Conservation (phyloP, 129 eudicot genomes). For the Ambrosia trifida region DNA sequence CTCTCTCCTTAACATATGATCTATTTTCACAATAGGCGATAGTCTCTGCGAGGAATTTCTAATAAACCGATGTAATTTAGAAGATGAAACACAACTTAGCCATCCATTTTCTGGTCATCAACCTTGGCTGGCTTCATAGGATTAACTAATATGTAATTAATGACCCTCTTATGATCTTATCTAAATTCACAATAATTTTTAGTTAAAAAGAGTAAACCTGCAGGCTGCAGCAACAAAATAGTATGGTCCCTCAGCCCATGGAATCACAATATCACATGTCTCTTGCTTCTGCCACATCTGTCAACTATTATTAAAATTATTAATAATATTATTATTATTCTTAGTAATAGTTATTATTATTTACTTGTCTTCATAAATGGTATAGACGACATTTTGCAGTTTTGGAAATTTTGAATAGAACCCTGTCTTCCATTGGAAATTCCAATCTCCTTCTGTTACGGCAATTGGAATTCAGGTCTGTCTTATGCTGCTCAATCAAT, state of each 20-base stretch:
- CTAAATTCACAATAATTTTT: slow-evolving; percentile 14
- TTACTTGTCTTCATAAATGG: slow-evolving; percentile 28
- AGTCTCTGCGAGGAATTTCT: neutral
- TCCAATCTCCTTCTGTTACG: slow-evolving; percentile 47
- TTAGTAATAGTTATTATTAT: neutral
- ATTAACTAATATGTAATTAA: slow-evolving; percentile 18
- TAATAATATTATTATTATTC: slow-evolving; percentile 17
- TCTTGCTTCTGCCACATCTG: slow-evolving; percentile 44
- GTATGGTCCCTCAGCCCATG: slow-evolving; percentile 39
- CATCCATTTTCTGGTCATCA: neutral
- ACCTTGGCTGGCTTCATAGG: slow-evolving; percentile 20
- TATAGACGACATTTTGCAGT: slow-evolving; percentile 33
- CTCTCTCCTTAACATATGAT: neutral
- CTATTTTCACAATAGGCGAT: neutral
- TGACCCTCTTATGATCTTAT: slow-evolving; percentile 8
- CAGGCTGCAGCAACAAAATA: slow-evolving; percentile 47
- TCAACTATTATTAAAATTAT: slow-evolving; percentile 30
- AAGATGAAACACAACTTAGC: slow-evolving; percentile 8
- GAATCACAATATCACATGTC: slow-evolving; percentile 51
- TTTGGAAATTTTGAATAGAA: slow-evolving; percentile 37
- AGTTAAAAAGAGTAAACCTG: slow-evolving; percentile 36
- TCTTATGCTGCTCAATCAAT: slow-evolving; percentile 28
- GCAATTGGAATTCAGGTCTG: slow-evolving; percentile 48
- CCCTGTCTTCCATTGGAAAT: slow-evolving; percentile 46
- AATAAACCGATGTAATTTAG: neutral